These are phyloP conservation scores for Teunomyces cretensis DNA, from an alignment of 805 yeast species.

Conservation along the genomic window DNA sequence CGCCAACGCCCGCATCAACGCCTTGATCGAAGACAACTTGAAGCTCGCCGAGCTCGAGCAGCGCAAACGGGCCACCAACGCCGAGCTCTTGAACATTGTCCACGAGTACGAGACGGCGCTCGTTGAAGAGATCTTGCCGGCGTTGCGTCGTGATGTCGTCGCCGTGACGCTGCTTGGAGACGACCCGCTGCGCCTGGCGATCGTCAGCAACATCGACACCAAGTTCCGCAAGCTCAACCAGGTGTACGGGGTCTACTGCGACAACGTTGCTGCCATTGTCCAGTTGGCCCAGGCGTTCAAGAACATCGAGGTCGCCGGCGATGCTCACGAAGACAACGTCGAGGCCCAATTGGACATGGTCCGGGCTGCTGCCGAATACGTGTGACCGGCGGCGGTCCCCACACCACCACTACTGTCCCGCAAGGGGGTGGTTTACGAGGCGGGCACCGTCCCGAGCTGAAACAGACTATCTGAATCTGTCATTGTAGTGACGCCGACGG, in stretches of 20 bases:
- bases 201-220: conserved; percentile 2
- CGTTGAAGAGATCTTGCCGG: conserved; percentile 26
- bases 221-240: conserved; percentile 6
- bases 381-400: too few species aligned
- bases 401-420: too few species aligned
- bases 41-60: conserved; percentile 21
- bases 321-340: not conserved
- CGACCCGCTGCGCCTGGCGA: not conserved
- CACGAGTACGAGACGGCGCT: conserved; percentile 32
- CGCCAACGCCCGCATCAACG: conserved; percentile 17
- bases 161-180: not conserved
- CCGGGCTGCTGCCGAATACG: not conserved
- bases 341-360: not conserved
- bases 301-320: not conserved
- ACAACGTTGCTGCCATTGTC: conserved; percentile 8
- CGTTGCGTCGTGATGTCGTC: conserved; percentile 21
- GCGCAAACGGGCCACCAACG: conserved; percentile 20
- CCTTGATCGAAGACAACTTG: conserved; percentile 28
- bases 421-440: too few species aligned
- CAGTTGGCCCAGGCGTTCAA: conserved; percentile 3
- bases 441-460: too few species aligned
- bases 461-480: too few species aligned
- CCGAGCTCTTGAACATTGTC: conserved; percentile 20
- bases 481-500: too few species aligned
- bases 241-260: conserved; percentile 8